These are phyloP conservation scores for Prunus padus DNA, from an alignment of 306 rosid genomes.

Conservation along the genomic window DNA sequence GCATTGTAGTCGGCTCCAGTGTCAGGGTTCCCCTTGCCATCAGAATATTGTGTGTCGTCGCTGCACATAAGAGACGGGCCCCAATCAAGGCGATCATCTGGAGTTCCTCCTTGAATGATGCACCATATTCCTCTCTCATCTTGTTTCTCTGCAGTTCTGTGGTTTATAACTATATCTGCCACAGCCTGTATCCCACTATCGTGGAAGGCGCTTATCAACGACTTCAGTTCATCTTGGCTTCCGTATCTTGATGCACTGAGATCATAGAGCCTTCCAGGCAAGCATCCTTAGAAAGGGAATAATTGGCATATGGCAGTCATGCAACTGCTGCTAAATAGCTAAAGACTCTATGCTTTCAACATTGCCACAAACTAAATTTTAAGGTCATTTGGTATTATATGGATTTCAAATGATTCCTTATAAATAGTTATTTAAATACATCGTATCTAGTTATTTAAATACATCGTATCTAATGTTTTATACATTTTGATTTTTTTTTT, in stretches of 20 bases:
- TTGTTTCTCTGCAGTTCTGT: constrained; percentile 68
- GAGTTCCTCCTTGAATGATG: constrained; percentile 81
- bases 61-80: constrained; percentile 67
- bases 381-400: no score
- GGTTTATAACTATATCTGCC: constrained; percentile 88
- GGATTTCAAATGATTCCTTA: no score
- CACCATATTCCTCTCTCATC: constrained; percentile 64
- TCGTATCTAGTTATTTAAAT: no score
- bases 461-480: no score
- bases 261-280: constrained; percentile 88
- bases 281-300: constrained; percentile 41
- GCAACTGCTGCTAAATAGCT: neutral
- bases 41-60: constrained; percentile 63
- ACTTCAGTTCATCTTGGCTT: constrained; percentile 52
- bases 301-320: neutral
- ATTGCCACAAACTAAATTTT: no score
- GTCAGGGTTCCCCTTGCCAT: constrained; percentile 72
- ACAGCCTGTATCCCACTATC: constrained; percentile 50
- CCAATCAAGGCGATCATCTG: constrained; percentile 70
- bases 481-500: no score
- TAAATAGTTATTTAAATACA: no score
- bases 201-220: constrained; percentile 42
- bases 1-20: constrained; percentile 33
- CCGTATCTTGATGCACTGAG: constrained; percentile 74
- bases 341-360: neutral